Evolutionary conservation across 2,329 filamentous ascomycete genomes (phyloP).

Genomic region (Apiospora sp.): DNA sequence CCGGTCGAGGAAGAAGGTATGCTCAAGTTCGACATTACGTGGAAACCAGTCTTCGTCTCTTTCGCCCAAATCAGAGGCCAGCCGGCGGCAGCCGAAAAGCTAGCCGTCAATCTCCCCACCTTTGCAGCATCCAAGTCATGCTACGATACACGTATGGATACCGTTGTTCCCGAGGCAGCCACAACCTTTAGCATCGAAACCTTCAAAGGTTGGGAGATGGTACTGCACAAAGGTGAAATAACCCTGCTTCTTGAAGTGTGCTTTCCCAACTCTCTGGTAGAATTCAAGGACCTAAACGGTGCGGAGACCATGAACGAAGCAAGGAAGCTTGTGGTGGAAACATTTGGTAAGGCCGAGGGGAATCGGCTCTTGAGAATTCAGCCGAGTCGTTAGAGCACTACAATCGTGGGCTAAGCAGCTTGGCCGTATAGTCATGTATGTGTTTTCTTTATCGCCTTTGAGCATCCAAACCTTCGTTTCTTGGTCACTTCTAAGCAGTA

Average conservation of each 20-base stretch:
- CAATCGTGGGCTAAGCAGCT: no score
- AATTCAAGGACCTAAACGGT: conserved; percentile 1
- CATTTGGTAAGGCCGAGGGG: background rate
- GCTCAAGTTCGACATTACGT: background rate
- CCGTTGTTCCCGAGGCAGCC: background rate
- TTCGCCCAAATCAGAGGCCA: background rate
- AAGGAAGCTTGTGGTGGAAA: background rate
- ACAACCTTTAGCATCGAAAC: background rate
- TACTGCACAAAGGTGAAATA: background rate
- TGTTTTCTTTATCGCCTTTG: no score
- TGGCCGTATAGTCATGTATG: no score
- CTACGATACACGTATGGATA: background rate
- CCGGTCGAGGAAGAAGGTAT: background rate
- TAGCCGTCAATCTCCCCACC: background rate
- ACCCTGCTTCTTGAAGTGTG: background rate
- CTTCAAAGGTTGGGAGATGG: background rate
- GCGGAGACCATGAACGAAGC: background rate
- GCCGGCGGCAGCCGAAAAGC: background rate
- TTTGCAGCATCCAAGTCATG: background rate
- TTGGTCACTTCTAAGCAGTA: no score
- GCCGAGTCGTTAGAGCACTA: background rate
- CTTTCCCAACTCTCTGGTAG: background rate
- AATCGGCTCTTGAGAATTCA: background rate
- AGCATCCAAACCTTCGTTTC: no score
- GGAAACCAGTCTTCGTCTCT: background rate